A percentile compares a stretch with the other conserved stretches of the same genome.
Conservation (phyloP, 768 basidiomycete species). For the Clathrus columnatus region DNA sequence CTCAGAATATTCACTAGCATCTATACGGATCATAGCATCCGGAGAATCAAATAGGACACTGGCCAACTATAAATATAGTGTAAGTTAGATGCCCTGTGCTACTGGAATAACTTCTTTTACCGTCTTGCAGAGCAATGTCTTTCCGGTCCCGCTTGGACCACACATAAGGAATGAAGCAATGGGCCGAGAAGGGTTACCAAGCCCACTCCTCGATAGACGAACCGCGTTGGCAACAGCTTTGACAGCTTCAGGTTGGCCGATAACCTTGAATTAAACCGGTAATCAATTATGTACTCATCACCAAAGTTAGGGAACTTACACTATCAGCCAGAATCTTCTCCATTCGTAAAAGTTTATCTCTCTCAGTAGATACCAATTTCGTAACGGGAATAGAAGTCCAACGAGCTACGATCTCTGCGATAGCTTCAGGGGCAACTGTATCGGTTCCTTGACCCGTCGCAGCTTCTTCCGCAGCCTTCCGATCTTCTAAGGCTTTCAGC, state of each 20-base stretch:
- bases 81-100: slow-evolving; percentile 7
- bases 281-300: too few species aligned
- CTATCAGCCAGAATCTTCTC: slow-evolving; percentile 70
- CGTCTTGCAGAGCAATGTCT: slow-evolving; percentile 86
- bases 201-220: slow-evolving; percentile 84
- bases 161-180: slow-evolving; percentile 91
- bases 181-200: slow-evolving; percentile 80
- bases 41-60: slow-evolving; percentile 83
- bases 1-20: slow-evolving; percentile 90
- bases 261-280: slow-evolving; percentile 19
- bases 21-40: slow-evolving; percentile 87
- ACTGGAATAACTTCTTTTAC: slow-evolving; percentile 33
- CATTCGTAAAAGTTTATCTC: slow-evolving; percentile 80
- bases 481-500: slow-evolving; percentile 41
- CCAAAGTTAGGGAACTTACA: slow-evolving; percentile 29
- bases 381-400: slow-evolving; percentile 94
- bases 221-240: slow-evolving; percentile 92
- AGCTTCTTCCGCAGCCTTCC: slow-evolving; percentile 63
- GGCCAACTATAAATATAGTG: slow-evolving; percentile 52
- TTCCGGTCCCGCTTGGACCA: slow-evolving; percentile 86
- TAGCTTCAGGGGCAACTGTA: slow-evolving; percentile 77
- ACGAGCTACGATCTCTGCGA: slow-evolving; percentile 87
- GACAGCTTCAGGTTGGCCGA: slow-evolving; percentile 88
- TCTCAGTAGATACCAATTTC: slow-evolving; percentile 78
- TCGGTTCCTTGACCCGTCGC: slow-evolving; percentile 50